Evolutionary conservation across 2,329 filamentous ascomycete genomes (phyloP).

Genomic region (Verticillium dahliae): DNA sequence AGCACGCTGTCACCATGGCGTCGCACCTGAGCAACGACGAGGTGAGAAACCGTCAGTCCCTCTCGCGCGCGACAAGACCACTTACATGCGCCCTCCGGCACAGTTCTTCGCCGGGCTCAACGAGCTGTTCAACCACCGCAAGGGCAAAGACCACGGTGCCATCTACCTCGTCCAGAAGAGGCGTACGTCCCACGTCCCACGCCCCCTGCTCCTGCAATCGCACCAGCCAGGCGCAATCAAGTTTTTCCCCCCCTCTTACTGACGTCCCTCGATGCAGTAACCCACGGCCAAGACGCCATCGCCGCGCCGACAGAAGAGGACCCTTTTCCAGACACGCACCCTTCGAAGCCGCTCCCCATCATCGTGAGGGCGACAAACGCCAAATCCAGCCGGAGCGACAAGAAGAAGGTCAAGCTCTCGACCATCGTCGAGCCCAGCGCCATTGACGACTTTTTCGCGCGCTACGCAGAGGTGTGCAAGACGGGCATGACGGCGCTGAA

Average conservation of each 20-base stretch:
- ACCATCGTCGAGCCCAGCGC: conserved; percentile 74
- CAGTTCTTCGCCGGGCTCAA: conserved; percentile 69
- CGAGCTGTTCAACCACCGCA: conserved; percentile 60
- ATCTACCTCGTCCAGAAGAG: conserved; percentile 74
- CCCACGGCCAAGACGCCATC: conserved; percentile 32
- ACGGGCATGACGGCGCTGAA: conserved; percentile 81
- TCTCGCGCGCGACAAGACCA: background rate
- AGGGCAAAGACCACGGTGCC: conserved; percentile 64
- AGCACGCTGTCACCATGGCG: conserved; percentile 21
- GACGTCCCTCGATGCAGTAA: conserved; percentile 24
- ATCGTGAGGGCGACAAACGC: conserved; percentile 82
- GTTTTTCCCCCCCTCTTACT: no score
- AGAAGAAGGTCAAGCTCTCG: conserved; percentile 65
- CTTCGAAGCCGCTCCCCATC: conserved; percentile 58
- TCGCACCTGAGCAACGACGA: conserved; percentile 55
- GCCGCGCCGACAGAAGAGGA: conserved; percentile 24
- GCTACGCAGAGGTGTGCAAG: conserved; percentile 90
- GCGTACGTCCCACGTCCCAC: conserved; percentile 36
- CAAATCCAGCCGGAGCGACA: conserved; percentile 52
- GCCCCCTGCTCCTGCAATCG: background rate
- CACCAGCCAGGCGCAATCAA: no score
- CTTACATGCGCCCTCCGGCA: background rate
- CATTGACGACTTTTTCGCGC: conserved; percentile 72
- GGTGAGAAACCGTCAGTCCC: conserved; percentile 26
- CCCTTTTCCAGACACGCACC: conserved; percentile 54